Evolutionary conservation across 73 alveolate genomes (phyloP).

Genomic region (Paramecium octaurelia): DNA sequence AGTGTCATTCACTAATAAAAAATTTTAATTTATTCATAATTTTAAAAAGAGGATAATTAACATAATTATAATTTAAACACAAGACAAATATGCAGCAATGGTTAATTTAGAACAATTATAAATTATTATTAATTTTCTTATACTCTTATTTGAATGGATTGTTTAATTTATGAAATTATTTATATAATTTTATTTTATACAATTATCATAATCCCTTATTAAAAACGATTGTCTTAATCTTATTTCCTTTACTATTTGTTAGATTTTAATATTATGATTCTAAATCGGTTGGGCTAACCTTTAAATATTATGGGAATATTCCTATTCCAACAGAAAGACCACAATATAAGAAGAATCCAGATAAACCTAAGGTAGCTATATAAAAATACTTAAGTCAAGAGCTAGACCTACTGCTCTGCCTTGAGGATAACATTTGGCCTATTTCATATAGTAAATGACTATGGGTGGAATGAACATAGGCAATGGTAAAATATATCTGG

Average conservation of each 20-base stretch:
- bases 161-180: background rate
- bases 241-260: background rate
- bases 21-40: too few species aligned
- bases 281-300: conserved; percentile 5
- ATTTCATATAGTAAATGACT: background rate
- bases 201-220: conserved; percentile 38
- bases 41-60: too few species aligned
- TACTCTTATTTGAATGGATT: background rate
- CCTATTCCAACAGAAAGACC: conserved; percentile 45
- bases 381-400: background rate
- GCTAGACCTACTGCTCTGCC: background rate
- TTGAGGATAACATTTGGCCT: background rate
- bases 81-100: too few species aligned
- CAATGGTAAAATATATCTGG: conserved; percentile 26
- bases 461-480: conserved; percentile 34
- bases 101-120: background rate
- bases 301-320: conserved; percentile 31
- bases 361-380: background rate
- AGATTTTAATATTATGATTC: background rate
- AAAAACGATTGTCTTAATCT: background rate
- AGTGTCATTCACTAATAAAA: too few species aligned
- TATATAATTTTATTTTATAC: background rate
- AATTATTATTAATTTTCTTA: background rate
- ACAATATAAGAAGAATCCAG: conserved; percentile 9
- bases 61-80: too few species aligned